Evolutionary conservation across 768 basidiomycete species (phyloP).

Genomic region (Boletales sp.): DNA sequence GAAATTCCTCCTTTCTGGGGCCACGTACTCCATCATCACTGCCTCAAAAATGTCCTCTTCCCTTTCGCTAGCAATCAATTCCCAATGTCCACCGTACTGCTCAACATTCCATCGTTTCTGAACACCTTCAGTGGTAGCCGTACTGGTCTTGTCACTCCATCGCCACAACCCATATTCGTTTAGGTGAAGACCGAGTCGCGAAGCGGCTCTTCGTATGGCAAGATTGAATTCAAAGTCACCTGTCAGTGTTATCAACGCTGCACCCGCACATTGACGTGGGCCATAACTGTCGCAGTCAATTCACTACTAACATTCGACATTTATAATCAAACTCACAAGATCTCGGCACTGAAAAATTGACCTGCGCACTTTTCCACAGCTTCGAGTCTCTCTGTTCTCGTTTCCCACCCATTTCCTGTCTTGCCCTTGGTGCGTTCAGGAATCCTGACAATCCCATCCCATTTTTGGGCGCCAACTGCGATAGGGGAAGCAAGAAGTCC

Average conservation of each 20-base stretch:
- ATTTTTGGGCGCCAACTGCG: conserved; percentile 32
- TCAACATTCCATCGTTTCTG: conserved; percentile 6
- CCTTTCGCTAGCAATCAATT: conserved; percentile 18
- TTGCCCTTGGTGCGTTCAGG: conserved; percentile 31
- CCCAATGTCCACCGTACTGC: conserved; percentile 19
- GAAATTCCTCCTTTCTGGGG: conserved; percentile 26
- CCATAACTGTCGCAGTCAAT: conserved; percentile 13
- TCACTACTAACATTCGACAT: not conserved
- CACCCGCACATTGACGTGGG: conserved; percentile 34
- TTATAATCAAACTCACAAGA: conserved; percentile 22
- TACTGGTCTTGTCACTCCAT: conserved; percentile 33
- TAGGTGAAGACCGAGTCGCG: conserved; percentile 44
- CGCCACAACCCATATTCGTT: conserved; percentile 66
- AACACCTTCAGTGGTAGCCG: not conserved
- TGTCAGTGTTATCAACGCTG: conserved; percentile 52
- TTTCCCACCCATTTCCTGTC: conserved; percentile 25
- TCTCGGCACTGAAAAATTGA: conserved; percentile 35
- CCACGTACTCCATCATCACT: conserved; percentile 25
- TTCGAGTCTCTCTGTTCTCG: conserved; percentile 20
- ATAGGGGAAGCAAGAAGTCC: conserved; percentile 45
- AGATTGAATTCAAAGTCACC: conserved; percentile 51
- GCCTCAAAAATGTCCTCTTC: conserved; percentile 26
- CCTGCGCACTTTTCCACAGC: conserved; percentile 31
- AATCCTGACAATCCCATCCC: conserved; percentile 52
- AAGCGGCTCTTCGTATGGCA: conserved; percentile 41